A percentile compares a stretch with the other conserved stretches of the same genome.
phyloP scores from a whole-genome alignment of 225 moss, liverwort and hornwort species.

The Physcomitrellopsis africana region DNA sequence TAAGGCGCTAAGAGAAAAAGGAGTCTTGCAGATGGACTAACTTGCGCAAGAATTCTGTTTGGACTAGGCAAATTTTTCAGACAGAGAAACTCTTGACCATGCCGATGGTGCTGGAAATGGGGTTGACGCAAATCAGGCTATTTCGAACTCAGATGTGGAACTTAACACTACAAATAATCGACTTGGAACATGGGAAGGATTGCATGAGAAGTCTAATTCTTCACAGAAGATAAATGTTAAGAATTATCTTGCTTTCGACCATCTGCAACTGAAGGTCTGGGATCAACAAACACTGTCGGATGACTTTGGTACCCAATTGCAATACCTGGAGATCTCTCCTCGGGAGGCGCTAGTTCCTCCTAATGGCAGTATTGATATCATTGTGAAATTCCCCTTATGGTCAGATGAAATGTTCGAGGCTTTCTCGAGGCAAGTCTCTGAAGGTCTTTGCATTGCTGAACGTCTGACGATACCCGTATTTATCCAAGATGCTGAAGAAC shows the following conservation, averaged over 20 bases:
- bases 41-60: constrained; percentile 28
- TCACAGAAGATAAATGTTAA: constrained; percentile 73
- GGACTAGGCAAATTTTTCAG: constrained; percentile 45
- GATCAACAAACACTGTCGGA: constrained; percentile 50
- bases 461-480: constrained; percentile 51
- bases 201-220: constrained; percentile 57
- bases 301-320: constrained; percentile 46
- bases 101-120: constrained; percentile 40
- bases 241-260: constrained; percentile 71
- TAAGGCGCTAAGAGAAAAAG: neutral
- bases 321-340: constrained; percentile 65
- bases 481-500: constrained; percentile 72
- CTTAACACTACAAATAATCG: constrained; percentile 42
- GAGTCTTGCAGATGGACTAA: constrained; percentile 25
- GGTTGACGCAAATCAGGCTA: constrained; percentile 26
- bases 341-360: constrained; percentile 66
- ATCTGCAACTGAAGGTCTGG: constrained; percentile 60
- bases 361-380: constrained; percentile 67
- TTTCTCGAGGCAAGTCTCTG: constrained; percentile 51
- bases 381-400: constrained; percentile 69
- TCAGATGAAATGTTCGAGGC: constrained; percentile 61
- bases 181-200: constrained; percentile 61
- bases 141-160: constrained; percentile 37
- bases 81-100: constrained; percentile 36
- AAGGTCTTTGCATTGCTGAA: constrained; percentile 41